These are phyloP conservation scores for Isatis lusitanica DNA, from an alignment of 441 rosid species.

Conservation along the genomic window DNA sequence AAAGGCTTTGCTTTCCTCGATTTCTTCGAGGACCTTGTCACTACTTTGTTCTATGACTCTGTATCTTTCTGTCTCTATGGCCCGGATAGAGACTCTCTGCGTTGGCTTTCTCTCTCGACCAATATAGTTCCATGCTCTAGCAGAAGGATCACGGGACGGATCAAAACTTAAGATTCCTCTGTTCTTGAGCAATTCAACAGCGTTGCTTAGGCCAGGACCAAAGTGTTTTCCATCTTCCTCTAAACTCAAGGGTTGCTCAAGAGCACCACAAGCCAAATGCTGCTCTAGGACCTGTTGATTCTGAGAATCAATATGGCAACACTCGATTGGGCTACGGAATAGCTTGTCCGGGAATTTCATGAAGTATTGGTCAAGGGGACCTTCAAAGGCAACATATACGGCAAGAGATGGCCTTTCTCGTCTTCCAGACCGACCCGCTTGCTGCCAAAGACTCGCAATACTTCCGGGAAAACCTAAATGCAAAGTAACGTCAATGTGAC, in stretches of 20 bases:
- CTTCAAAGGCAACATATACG: slow-evolving; percentile 80
- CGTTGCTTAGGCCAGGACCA: slow-evolving; percentile 58
- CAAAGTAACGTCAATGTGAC: slow-evolving; percentile 87
- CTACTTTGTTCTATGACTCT: slow-evolving; percentile 52
- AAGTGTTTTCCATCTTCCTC: slow-evolving; percentile 69
- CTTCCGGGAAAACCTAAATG: slow-evolving; percentile 99
- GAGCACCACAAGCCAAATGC: slow-evolving; percentile 80
- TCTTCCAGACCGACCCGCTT: slow-evolving; percentile 97
- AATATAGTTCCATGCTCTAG: slow-evolving; percentile 75
- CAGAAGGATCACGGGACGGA: slow-evolving; percentile 53
- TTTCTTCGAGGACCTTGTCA: slow-evolving; percentile 75
- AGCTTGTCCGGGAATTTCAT: slow-evolving; percentile 84
- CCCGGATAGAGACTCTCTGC: slow-evolving; percentile 66
- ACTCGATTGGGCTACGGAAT: slow-evolving; percentile 75
- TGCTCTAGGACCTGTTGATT: slow-evolving; percentile 85
- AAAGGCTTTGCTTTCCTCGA: slow-evolving; percentile 97
- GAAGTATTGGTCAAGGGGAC: slow-evolving; percentile 90
- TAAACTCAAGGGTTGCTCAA: slow-evolving; percentile 78
- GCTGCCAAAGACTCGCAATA: slow-evolving; percentile 95
- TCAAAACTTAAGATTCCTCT: slow-evolving; percentile 60
- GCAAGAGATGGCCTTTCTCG: slow-evolving; percentile 87
- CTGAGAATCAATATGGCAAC: slow-evolving; percentile 82
- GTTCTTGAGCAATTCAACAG: slow-evolving; percentile 55
- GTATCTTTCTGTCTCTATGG: slow-evolving; percentile 77
- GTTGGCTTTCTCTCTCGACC: slow-evolving; percentile 87